phyloP scores from a whole-genome alignment of 1,139 yeast genomes.

The Taiozyma sp. region DNA sequence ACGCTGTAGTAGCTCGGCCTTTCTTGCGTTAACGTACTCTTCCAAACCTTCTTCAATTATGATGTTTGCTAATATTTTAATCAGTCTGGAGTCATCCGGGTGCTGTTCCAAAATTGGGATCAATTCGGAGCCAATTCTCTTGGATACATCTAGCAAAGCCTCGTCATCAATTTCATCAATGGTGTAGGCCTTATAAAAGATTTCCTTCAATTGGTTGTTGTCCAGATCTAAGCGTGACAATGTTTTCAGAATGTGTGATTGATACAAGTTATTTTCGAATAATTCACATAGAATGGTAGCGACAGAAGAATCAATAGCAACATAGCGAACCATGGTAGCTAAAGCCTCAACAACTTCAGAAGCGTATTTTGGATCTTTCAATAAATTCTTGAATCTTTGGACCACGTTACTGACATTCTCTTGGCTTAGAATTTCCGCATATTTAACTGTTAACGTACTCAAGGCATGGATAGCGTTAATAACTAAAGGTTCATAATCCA shows the following conservation, averaged over 20 bases:
- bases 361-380: constrained; percentile 10
- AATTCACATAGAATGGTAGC: constrained; percentile 13
- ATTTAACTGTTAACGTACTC: constrained; percentile 23
- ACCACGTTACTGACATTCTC: constrained; percentile 14
- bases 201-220: constrained; percentile 9
- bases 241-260: constrained; percentile 20
- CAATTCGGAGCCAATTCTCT: constrained; percentile 21
- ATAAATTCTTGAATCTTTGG: constrained; percentile 10
- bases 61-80: constrained; percentile 40
- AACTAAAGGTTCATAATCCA: constrained; percentile 35
- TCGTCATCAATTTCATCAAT: constrained; percentile 24
- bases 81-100: constrained; percentile 22
- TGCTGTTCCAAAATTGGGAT: constrained; percentile 19
- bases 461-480: constrained; percentile 33
- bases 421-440: constrained; percentile 11
- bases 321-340: constrained; percentile 13
- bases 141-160: constrained; percentile 22
- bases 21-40: constrained; percentile 29
- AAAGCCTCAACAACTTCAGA: constrained; percentile 20
- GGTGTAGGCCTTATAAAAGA: constrained; percentile 17
- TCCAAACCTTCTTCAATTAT: constrained; percentile 31
- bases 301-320: constrained; percentile 15
- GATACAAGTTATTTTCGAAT: constrained; percentile 14
- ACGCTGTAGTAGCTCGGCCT: constrained; percentile 28
- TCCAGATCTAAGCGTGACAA: constrained; percentile 18